A percentile compares a stretch with the other conserved stretches of the same genome.
Conservation (phyloP, 1,284 basidiomycete genomes). For the Ganoderma leucocontextum region DNA sequence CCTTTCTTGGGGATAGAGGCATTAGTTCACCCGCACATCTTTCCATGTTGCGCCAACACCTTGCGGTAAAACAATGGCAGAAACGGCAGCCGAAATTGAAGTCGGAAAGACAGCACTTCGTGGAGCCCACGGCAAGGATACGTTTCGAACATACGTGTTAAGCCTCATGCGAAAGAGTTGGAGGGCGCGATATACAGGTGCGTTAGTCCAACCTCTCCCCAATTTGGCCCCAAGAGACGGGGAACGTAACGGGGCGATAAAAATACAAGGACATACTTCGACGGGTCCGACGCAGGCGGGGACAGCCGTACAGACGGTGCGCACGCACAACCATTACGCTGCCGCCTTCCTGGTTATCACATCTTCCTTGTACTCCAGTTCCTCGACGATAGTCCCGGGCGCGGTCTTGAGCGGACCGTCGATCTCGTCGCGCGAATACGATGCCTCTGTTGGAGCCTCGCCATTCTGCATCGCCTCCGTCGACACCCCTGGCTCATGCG, state of each 20-base stretch:
- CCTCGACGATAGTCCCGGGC: conserved; percentile 22
- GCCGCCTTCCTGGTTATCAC: conserved; percentile 17
- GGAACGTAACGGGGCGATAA: conserved; percentile 1
- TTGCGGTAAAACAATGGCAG: neutral
- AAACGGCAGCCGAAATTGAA: neutral
- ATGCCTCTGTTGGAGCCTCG: conserved; percentile 37
- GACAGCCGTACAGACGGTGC: neutral
- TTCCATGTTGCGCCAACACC: no score
- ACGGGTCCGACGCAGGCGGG: neutral
- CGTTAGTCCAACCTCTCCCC: neutral
- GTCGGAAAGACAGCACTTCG: neutral
- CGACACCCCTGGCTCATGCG: conserved; percentile 30
- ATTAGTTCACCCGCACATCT: neutral
- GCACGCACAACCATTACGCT: neutral
- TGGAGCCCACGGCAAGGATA: no score
- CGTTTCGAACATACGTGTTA: neutral
- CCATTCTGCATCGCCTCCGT: conserved; percentile 29
- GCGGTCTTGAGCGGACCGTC: conserved; percentile 49
- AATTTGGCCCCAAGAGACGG: neutral
- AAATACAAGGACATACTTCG: conserved; percentile 16
- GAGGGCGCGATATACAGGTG: neutral
- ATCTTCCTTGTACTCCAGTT: conserved; percentile 20
- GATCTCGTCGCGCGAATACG: conserved; percentile 52
- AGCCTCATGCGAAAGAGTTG: neutral
- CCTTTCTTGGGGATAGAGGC: neutral